These are phyloP conservation scores for Mortierella sp. DNA, from an alignment of 371 early-diverging fungal species.

Conservation along the genomic window DNA sequence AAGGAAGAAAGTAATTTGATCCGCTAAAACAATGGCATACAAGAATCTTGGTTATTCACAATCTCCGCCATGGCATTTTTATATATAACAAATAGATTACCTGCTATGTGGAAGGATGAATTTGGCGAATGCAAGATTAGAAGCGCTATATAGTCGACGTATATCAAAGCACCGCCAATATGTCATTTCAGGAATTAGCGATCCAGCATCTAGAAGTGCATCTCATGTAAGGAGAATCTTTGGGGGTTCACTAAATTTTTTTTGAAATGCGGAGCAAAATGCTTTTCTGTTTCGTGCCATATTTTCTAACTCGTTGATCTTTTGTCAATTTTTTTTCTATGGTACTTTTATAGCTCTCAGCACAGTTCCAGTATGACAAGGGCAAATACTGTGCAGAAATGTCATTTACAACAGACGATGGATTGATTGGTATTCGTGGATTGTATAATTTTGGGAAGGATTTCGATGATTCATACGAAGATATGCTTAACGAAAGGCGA, in stretches of 20 bases:
- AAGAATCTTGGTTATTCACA: not conserved
- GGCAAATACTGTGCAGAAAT: constrained; percentile 84
- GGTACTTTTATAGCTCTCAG: constrained; percentile 64
- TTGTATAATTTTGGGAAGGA: constrained; percentile 79
- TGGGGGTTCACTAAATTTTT: not conserved
- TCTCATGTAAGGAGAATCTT: constrained; percentile 64
- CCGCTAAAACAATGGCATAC: not conserved
- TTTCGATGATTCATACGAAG: constrained; percentile 38
- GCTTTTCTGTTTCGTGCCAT: not conserved
- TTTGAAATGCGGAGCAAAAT: not conserved
- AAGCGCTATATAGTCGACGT: constrained; percentile 78
- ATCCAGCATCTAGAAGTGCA: constrained; percentile 59
- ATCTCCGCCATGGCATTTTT: not conserved
- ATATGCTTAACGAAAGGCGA: constrained; percentile 36
- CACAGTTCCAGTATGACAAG: constrained; percentile 79
- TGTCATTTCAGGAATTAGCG: constrained; percentile 79
- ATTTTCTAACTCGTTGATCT: not conserved
- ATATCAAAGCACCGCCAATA: constrained; percentile 72
- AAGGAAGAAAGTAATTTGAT: not conserved
- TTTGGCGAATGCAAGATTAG: constrained; percentile 82
- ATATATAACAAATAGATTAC: constrained; percentile 60
- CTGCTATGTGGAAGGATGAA: constrained; percentile 81
- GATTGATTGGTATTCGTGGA: constrained; percentile 81
- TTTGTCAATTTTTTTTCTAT: not conserved
- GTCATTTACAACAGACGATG: constrained; percentile 82